These are phyloP conservation scores for Lepidium sativum DNA, from an alignment of 345 rosid genomes.

Conservation along the genomic window DNA sequence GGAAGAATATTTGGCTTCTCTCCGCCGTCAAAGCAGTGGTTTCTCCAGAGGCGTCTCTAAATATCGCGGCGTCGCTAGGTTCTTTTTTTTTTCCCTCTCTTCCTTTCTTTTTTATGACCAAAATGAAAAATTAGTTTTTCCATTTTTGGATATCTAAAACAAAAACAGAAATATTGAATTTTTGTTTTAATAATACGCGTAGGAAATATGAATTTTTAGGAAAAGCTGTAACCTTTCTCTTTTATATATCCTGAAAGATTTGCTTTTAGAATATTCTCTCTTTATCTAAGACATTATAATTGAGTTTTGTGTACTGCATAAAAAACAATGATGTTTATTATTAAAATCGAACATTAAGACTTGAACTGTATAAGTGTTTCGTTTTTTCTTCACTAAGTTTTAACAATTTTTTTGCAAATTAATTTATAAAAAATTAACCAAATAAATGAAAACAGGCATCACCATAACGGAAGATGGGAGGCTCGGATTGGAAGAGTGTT, in stretches of 20 bases:
- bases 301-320: neutral
- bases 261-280: constrained; percentile 17
- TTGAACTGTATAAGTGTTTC: too few species aligned
- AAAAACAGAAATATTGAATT: neutral
- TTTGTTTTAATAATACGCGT: neutral
- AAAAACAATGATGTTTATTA: too few species aligned
- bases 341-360: too few species aligned
- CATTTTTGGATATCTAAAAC: neutral
- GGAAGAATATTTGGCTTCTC: constrained; percentile 86
- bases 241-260: neutral
- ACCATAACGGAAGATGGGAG: constrained; percentile 97
- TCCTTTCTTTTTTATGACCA: too few species aligned
- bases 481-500: constrained; percentile 91
- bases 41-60: constrained; percentile 96
- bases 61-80: constrained; percentile 98
- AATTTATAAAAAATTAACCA: neutral
- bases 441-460: constrained; percentile 52
- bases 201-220: neutral
- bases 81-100: too few species aligned
- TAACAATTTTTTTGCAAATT: too few species aligned
- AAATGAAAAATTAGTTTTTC: neutral
- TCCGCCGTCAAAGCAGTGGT: constrained; percentile 80
- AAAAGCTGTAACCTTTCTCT: neutral
- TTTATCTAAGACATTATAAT: neutral
- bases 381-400: too few species aligned